Evolutionary conservation across 441 rosid species (phyloP).

Genomic region (Croton setiger): DNA sequence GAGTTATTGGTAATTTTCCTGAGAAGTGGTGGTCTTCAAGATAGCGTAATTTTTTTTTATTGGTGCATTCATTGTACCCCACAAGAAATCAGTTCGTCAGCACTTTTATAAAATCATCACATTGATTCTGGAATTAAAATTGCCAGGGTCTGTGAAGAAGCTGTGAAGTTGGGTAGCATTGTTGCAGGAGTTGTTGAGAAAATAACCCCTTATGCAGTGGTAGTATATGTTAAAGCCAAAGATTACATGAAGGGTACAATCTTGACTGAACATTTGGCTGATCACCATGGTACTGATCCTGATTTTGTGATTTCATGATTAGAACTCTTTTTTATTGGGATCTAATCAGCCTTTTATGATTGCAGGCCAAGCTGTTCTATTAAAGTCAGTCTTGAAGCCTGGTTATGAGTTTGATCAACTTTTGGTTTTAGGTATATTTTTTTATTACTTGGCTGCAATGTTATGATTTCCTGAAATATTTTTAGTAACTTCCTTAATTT

Average conservation of each 20-base stretch:
- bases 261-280: constrained; percentile 81
- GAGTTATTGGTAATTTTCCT: background rate
- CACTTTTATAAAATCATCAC: constrained; percentile 5
- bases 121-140: constrained; percentile 19
- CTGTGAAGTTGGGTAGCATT: constrained; percentile 75
- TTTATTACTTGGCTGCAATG: background rate
- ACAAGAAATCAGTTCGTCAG: constrained; percentile 2
- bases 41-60: background rate
- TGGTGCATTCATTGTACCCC: constrained; percentile 6
- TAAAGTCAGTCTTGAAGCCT: constrained; percentile 75
- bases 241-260: constrained; percentile 70
- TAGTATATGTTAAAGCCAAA: constrained; percentile 59
- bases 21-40: background rate
- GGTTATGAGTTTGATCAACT: constrained; percentile 85
- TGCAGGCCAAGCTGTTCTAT: constrained; percentile 65
- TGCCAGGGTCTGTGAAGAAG: constrained; percentile 67
- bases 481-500: background rate
- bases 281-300: constrained; percentile 72
- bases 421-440: constrained; percentile 76
- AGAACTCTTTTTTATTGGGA: constrained; percentile 1
- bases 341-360: constrained; percentile 25
- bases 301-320: background rate
- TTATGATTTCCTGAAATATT: background rate
- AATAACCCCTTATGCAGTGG: constrained; percentile 54
- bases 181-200: constrained; percentile 81